Evolutionary conservation across 805 yeast genomes (phyloP).

Genomic region (Suhomyces emberorum): DNA sequence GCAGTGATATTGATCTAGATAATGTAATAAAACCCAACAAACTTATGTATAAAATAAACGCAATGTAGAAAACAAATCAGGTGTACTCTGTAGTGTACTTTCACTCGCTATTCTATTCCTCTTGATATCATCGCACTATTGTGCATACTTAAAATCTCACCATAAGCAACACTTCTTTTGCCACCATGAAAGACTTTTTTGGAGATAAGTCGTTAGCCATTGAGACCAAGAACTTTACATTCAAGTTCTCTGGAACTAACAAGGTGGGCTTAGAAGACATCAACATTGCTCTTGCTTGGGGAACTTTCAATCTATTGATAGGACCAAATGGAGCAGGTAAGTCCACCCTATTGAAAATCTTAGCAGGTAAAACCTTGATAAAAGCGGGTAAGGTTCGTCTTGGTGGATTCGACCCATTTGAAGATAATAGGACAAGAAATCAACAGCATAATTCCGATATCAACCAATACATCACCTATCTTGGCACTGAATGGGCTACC

Average conservation of each 20-base stretch:
- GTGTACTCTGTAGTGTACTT: too few relatives aligned
- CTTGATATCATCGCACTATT: too few relatives aligned
- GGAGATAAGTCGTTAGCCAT: slow-evolving; percentile 41
- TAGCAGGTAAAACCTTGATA: slow-evolving; percentile 90
- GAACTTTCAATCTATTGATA: slow-evolving; percentile 71
- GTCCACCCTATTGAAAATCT: slow-evolving; percentile 75
- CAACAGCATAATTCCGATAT: slow-evolving; percentile 42
- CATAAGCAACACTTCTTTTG: too few relatives aligned
- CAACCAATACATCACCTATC: slow-evolving; percentile 60
- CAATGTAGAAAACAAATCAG: too few relatives aligned
- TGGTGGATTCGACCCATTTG: slow-evolving; percentile 88
- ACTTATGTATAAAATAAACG: too few relatives aligned
- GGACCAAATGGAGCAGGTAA: slow-evolving; percentile 99
- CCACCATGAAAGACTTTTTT: slow-evolving; percentile 1
- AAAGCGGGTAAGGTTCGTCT: slow-evolving; percentile 64
- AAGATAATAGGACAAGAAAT: slow-evolving; percentile 49
- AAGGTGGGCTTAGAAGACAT: slow-evolving; percentile 68
- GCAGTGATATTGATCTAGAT: too few relatives aligned
- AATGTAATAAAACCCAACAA: too few relatives aligned
- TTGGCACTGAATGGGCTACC: slow-evolving; percentile 98
- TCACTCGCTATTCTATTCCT: too few relatives aligned
- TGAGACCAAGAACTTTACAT: slow-evolving; percentile 60
- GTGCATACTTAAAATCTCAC: too few relatives aligned
- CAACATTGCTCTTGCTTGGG: slow-evolving; percentile 58
- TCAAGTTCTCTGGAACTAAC: slow-evolving; percentile 58